Evolutionary conservation across 176 grass and related monocot genomes (phyloP), one percentile per base, ranked within the genome.

Genomic region (Guadua angustifolia): DNA sequence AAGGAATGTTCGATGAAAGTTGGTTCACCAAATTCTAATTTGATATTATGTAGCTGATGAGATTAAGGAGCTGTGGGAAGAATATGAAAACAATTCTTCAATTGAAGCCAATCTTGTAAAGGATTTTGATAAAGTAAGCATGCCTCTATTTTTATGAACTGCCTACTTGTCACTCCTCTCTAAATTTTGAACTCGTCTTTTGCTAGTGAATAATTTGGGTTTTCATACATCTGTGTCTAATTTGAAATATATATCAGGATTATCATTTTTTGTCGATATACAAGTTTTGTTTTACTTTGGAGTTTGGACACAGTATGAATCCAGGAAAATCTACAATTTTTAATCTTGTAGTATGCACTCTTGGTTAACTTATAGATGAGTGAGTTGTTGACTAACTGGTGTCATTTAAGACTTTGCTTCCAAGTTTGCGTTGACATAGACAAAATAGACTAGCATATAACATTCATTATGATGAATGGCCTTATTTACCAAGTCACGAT

Each of bases 61-160:
- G 82, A 94, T 98, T 82, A 88, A 88, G 83, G 93, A 81, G 58
- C 84, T 98, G 33, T 98, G 96, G 96, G 80, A 87, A 77, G 96
- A 98, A 76, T 98, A 98, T 57, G 96, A 98, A 82, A 88, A 92
- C 18, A 98, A 98, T 84, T 92, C 96, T 85, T 98, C 96, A 46
- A 75, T 93, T 52, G 96, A 98, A 94, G 96, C 93, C 73, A 95
- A 89, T 86, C 65, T 98, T 74, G 93, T 98, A 40, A 95, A 98
- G 86, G 96, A 98, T 88, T 95, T 95, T 83, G 96, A 98, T 82
- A 98, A 98, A 93, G 96, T 98, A 68, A 67, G 85, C 35, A 52
- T 40, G 49, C 21, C 29, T 45, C 58, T 82, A 49, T 46, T 83
- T 67, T 63, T 19, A 0, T 71, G 9, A 73, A 65, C 51, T 65